These are phyloP conservation scores for Stagonosporopsis cucurbitacearum DNA, from an alignment of 2,329 filamentous ascomycete genomes.

Conservation along the genomic window DNA sequence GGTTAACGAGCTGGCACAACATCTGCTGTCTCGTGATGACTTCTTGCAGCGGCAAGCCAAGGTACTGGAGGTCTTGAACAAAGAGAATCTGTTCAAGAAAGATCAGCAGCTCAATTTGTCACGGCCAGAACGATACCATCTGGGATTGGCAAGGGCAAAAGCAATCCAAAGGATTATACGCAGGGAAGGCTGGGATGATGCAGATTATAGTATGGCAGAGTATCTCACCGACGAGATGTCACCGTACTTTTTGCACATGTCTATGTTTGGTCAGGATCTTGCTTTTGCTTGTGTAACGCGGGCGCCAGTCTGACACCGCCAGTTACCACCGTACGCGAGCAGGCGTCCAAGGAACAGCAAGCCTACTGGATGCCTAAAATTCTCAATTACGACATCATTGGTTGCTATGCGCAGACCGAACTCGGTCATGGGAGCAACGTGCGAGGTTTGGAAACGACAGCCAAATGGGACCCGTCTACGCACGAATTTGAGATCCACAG, in stretches of 20 bases:
- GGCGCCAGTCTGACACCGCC: slow-evolving; percentile 27
- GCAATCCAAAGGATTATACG: slow-evolving; percentile 55
- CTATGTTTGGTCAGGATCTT: slow-evolving; percentile 55
- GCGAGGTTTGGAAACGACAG: slow-evolving; percentile 57
- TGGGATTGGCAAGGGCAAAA: slow-evolving; percentile 61
- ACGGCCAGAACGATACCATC: slow-evolving; percentile 59
- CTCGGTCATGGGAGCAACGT: slow-evolving; percentile 62
- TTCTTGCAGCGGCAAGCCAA: slow-evolving; percentile 58
- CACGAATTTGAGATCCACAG: slow-evolving; percentile 60
- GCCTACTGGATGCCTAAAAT: slow-evolving; percentile 59
- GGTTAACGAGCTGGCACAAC: slow-evolving; percentile 53
- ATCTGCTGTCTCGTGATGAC: slow-evolving; percentile 56
- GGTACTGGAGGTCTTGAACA: slow-evolving; percentile 54
- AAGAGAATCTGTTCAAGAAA: slow-evolving; percentile 59
- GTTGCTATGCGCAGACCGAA: slow-evolving; percentile 60
- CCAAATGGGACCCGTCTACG: slow-evolving; percentile 54
- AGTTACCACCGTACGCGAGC: slow-evolving; percentile 58
- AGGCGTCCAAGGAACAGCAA: slow-evolving; percentile 56
- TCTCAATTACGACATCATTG: slow-evolving; percentile 58
- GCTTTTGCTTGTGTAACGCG: slow-evolving; percentile 23
- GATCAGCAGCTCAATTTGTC: slow-evolving; percentile 59
- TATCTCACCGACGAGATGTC: slow-evolving; percentile 62
- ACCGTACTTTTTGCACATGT: slow-evolving; percentile 59
- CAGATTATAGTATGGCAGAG: slow-evolving; percentile 60
- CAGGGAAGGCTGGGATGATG: slow-evolving; percentile 56